Evolutionary conservation across 2,329 filamentous ascomycete genomes (phyloP), one percentile per base, ranked within the genome.

Genomic region (Botrytis deweyae): DNA sequence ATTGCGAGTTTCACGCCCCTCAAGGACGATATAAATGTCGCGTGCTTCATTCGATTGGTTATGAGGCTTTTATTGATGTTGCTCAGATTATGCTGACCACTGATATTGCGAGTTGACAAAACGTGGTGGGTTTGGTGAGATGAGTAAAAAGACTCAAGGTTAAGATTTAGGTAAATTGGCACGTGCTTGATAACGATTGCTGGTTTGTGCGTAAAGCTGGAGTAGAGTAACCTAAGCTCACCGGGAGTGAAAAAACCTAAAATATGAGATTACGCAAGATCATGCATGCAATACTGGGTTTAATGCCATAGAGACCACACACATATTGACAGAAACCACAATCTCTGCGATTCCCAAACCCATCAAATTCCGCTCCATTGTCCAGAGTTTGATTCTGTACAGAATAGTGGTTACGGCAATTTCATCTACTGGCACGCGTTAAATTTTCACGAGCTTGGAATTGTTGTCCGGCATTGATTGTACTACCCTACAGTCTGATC

Each of bases 11-110:
- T 20, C 33, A 59, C n/a, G 20, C 61, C 72, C 36, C 59, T 73
- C 58, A 20, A 44, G 55, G 38, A 52, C 44, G 65, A 63, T 33
- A 55, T 33, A 7, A 70, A 42, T 73, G 72, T 73, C 72, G 72
- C 72, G 72, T 73, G 72, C 72, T 73, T 70, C 72, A 73, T 73
- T 73, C 42, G 58, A 64, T 73, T 73, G 72, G 72, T 36, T 70
- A n/a, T 62, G 65, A 69, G 40, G 42, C 65, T 72, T 55, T 68
- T 42, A 14, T 58, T 58, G 36, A n/a, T 68, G 36, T 58, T 58
- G 49, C 52, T 58, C 36, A 58, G 36, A 52, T 58, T 58, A 29
- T 68, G 20, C 3, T 29, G 25, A 58, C 66, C 66, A 68, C 36
- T 68, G 66, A 68, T 16, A 68, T 44, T 33, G 38, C 66, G 66